A percentile compares a stretch with the other conserved stretches of the same genome.
These are phyloP conservation scores for Fusarium chlamydosporum DNA, from an alignment of 2,329 filamentous ascomycete genomes.

Conservation along the genomic window DNA sequence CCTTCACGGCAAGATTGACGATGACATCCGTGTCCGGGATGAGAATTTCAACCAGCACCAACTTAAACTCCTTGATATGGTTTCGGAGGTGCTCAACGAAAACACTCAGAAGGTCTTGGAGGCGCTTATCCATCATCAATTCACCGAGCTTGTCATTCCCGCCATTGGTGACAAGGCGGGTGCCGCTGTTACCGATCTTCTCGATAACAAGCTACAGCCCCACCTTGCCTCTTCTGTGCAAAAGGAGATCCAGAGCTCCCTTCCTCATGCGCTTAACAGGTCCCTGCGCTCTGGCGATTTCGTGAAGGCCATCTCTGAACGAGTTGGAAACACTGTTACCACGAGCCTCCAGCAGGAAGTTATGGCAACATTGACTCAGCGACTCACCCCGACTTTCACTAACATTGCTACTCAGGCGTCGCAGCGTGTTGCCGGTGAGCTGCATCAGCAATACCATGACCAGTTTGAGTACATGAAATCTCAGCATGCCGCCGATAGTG, in stretches of 20 bases:
- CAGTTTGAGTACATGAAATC: constrained; percentile 66
- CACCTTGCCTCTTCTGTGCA: constrained; percentile 76
- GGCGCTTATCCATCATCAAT: constrained; percentile 81
- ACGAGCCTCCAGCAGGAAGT: constrained; percentile 79
- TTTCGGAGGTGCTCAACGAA: constrained; percentile 72
- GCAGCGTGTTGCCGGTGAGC: constrained; percentile 75
- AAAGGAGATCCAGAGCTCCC: constrained; percentile 77
- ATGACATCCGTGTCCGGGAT: constrained; percentile 72
- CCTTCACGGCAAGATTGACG: constrained; percentile 73
- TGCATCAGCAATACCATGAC: constrained; percentile 73
- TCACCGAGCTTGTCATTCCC: constrained; percentile 82
- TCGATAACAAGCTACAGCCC: constrained; percentile 76
- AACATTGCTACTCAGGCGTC: constrained; percentile 75
- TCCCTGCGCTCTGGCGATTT: constrained; percentile 79
- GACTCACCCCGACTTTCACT: constrained; percentile 76
- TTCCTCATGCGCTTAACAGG: constrained; percentile 73
- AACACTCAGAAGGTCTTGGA: constrained; percentile 80
- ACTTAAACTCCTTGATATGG: constrained; percentile 68
- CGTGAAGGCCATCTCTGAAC: constrained; percentile 77
- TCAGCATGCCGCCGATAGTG: constrained; percentile 65
- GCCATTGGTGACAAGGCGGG: constrained; percentile 77
- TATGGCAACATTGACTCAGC: constrained; percentile 70
- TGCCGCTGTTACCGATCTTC: constrained; percentile 77
- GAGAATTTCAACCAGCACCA: constrained; percentile 67
- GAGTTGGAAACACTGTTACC: constrained; percentile 76